phyloP scores from a whole-genome alignment of 768 basidiomycete genomes.

The Leucosporidium creatinivorum region DNA sequence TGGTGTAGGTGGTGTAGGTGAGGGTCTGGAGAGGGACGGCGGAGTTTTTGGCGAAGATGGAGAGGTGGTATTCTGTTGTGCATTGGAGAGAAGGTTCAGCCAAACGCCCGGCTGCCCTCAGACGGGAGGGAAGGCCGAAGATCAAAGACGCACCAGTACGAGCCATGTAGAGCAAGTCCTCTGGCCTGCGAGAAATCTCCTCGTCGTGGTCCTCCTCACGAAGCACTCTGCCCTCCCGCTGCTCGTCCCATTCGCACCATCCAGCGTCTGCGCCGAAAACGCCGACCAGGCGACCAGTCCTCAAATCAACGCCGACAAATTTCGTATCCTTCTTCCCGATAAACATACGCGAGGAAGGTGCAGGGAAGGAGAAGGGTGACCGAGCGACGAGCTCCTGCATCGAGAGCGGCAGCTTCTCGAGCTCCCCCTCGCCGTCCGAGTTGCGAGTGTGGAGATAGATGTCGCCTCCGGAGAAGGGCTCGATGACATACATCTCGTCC shows the following conservation, averaged over 20 bases:
- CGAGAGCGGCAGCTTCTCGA: constrained; percentile 82
- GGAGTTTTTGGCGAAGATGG: constrained; percentile 61
- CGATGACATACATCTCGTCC: constrained; percentile 80
- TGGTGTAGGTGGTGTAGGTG: constrained; percentile 84
- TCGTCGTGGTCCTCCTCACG: constrained; percentile 36
- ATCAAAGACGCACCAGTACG: constrained; percentile 51
- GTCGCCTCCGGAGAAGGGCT: constrained; percentile 78
- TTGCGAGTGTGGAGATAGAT: constrained; percentile 69
- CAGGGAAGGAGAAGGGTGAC: constrained; percentile 71
- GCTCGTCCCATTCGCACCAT: constrained; percentile 38
- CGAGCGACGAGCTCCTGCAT: constrained; percentile 88
- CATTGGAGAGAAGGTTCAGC: constrained; percentile 1
- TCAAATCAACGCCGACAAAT: constrained; percentile 47
- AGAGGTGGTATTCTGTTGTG: constrained; percentile 72
- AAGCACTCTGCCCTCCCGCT: background rate
- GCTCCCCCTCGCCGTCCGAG: constrained; percentile 28
- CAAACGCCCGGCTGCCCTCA: background rate
- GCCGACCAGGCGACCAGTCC: constrained; percentile 63
- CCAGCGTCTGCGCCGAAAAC: constrained; percentile 34
- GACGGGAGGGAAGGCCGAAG: background rate
- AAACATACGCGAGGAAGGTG: constrained; percentile 64
- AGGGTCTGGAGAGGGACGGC: constrained; percentile 61
- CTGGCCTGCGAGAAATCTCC: constrained; percentile 34
- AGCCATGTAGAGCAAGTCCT: constrained; percentile 55
- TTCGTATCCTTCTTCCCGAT: constrained; percentile 88